Evolutionary conservation across 2,329 filamentous ascomycete genomes (phyloP).

Genomic region (Aspergillus terreus): DNA sequence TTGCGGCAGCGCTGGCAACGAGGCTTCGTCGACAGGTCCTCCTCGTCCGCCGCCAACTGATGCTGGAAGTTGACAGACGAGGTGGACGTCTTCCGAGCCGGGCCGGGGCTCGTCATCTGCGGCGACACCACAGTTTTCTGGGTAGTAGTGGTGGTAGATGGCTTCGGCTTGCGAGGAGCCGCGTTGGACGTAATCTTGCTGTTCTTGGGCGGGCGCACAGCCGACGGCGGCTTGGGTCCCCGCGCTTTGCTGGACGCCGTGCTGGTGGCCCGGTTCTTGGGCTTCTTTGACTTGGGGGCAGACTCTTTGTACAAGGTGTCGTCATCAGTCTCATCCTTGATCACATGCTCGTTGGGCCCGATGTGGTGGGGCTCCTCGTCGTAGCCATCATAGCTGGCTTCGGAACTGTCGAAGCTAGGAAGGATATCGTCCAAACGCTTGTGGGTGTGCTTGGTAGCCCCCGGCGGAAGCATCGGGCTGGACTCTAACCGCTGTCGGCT

Average conservation of each 20-base stretch:
- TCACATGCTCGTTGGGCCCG: constrained; percentile 48
- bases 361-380: constrained; percentile 54
- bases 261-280: constrained; percentile 45
- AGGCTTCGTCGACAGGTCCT: constrained; percentile 90
- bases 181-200: constrained; percentile 32
- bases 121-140: constrained; percentile 41
- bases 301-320: constrained; percentile 34
- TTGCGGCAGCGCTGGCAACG: constrained; percentile 98
- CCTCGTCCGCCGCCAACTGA: constrained; percentile 66
- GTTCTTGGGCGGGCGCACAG: constrained; percentile 26
- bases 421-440: constrained; percentile 51
- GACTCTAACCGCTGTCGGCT: constrained; percentile 42
- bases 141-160: constrained; percentile 8
- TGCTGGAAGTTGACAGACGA: constrained; percentile 63
- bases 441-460: constrained; percentile 43
- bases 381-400: constrained; percentile 60
- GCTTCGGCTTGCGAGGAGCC: constrained; percentile 39
- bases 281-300: constrained; percentile 49
- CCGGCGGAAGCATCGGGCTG: constrained; percentile 43
- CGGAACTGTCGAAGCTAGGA: constrained; percentile 56
- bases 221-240: constrained; percentile 23
- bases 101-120: constrained; percentile 39
- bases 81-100: constrained; percentile 50
- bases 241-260: constrained; percentile 29
- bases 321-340: constrained; percentile 54